Conservation (phyloP, 1,284 basidiomycete species). For the Ustilago xerochloae region DNA sequence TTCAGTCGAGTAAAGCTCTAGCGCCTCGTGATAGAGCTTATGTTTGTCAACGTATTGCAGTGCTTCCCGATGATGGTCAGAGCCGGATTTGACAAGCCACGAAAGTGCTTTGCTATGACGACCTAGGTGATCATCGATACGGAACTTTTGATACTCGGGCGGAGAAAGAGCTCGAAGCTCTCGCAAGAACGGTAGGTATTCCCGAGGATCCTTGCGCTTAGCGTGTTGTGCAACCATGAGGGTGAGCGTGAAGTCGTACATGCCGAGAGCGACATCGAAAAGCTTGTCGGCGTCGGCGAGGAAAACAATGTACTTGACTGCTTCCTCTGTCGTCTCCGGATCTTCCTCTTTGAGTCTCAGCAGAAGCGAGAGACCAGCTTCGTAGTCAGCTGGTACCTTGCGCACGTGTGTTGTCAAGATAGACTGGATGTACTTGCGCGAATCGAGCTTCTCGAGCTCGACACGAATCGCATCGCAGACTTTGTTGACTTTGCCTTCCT, state of each 20-base stretch:
- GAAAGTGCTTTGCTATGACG: constrained; percentile 80
- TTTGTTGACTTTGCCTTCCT: constrained; percentile 73
- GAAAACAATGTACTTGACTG: constrained; percentile 98
- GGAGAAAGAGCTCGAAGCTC: constrained; percentile 84
- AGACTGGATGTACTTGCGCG: constrained; percentile 85
- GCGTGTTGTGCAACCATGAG: constrained; percentile 96
- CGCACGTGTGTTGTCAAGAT: constrained; percentile 93
- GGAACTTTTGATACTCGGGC: constrained; percentile 82
- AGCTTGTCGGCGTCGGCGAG: constrained; percentile 90
- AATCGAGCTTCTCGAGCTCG: constrained; percentile 78
- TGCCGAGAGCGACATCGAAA: constrained; percentile 93
- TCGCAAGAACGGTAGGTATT: constrained; percentile 95
- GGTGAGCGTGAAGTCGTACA: constrained; percentile 97
- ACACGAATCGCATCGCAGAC: constrained; percentile 83
- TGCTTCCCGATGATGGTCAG: constrained; percentile 80
- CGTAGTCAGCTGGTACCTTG: constrained; percentile 90
- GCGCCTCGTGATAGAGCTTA: constrained; percentile 73
- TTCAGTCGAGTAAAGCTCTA: constrained; percentile 38
- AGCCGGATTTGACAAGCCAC: constrained; percentile 81
- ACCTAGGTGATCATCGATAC: constrained; percentile 91
- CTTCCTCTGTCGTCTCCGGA: constrained; percentile 86
- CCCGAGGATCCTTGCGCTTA: constrained; percentile 95
- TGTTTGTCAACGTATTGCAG: constrained; percentile 82
- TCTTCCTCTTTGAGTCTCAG: constrained; percentile 79
- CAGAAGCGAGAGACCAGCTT: constrained; percentile 82